These are phyloP conservation scores for Apiosordaria backusii DNA, from an alignment of 495 filamentous ascomycete genomes.

Conservation along the genomic window DNA sequence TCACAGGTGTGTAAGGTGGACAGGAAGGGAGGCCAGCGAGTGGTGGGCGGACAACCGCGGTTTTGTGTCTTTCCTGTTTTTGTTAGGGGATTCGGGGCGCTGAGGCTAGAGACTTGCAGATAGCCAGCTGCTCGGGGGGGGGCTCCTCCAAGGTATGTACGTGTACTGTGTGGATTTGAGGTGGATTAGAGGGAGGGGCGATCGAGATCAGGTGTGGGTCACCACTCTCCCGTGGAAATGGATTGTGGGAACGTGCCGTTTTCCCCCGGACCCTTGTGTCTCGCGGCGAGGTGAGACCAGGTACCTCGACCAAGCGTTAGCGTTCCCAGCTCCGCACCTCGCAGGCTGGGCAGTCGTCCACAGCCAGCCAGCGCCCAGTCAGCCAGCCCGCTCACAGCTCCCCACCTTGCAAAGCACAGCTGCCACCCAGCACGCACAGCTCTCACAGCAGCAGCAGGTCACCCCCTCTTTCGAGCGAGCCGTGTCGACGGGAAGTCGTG, in stretches of 20 bases:
- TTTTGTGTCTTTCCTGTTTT: slow-evolving; percentile 26
- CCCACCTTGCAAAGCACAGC: no score
- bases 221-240: slow-evolving; percentile 23
- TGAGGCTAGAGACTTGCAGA: slow-evolving; percentile 4
- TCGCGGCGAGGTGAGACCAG: slow-evolving; percentile 7
- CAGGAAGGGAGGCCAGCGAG: slow-evolving; percentile 3
- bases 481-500: no score
- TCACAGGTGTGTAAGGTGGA: neutral
- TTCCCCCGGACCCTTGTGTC: slow-evolving; percentile 16
- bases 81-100: slow-evolving; percentile 3
- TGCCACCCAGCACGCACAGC: no score
- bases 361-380: no score
- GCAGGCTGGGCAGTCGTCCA: no score
- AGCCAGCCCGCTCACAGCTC: no score
- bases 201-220: slow-evolving; percentile 23
- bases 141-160: neutral
- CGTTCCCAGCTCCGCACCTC: neutral
- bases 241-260: slow-evolving; percentile 23
- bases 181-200: slow-evolving; percentile 20
- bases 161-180: slow-evolving; percentile 11
- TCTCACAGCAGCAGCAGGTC: no score
- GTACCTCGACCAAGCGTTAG: slow-evolving; percentile 8
- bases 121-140: slow-evolving; percentile 17
- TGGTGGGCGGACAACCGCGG: slow-evolving; percentile 14
- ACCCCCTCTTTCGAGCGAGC: no score